phyloP scores from a whole-genome alignment of 2,329 filamentous ascomycete species.

The Ceratocystis destructans region DNA sequence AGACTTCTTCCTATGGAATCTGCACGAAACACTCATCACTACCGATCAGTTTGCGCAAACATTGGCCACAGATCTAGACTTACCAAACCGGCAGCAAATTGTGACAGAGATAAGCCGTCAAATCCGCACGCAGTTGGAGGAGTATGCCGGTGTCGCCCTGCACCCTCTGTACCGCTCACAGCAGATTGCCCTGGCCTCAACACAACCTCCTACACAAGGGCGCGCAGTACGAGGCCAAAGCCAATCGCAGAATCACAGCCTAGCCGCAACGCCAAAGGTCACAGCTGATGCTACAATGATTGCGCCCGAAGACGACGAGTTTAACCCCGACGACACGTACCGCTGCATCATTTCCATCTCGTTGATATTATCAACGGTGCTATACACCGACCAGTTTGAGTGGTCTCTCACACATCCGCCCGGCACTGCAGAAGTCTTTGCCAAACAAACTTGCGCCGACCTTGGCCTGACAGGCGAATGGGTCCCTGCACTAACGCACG shows the following conservation, averaged over 20 bases:
- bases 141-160: slow-evolving; percentile 86
- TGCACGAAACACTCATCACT: slow-evolving; percentile 86
- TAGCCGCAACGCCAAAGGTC: slow-evolving; percentile 34
- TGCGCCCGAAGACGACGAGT: slow-evolving; percentile 41
- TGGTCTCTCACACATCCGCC: slow-evolving; percentile 90
- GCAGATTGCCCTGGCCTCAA: slow-evolving; percentile 20
- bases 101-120: slow-evolving; percentile 79
- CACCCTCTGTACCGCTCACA: slow-evolving; percentile 77
- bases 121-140: slow-evolving; percentile 87
- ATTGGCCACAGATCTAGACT: slow-evolving; percentile 82
- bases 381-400: slow-evolving; percentile 96
- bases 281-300: slow-evolving; percentile 54
- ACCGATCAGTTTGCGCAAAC: slow-evolving; percentile 90
- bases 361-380: slow-evolving; percentile 77
- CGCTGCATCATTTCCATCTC: slow-evolving; percentile 83
- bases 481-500: slow-evolving; percentile 86
- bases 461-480: slow-evolving; percentile 82
- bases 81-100: slow-evolving; percentile 58
- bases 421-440: slow-evolving; percentile 83
- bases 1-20: slow-evolving; percentile 95
- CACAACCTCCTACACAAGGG: slow-evolving; percentile 20
- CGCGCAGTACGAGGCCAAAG: not conserved
- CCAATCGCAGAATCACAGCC: not conserved
- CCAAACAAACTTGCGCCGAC: slow-evolving; percentile 83
- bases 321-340: slow-evolving; percentile 88